Evolutionary conservation across 2,329 filamentous ascomycete genomes (phyloP), one percentile per base, ranked within the genome.

Genomic region (Botrytis fabae): DNA sequence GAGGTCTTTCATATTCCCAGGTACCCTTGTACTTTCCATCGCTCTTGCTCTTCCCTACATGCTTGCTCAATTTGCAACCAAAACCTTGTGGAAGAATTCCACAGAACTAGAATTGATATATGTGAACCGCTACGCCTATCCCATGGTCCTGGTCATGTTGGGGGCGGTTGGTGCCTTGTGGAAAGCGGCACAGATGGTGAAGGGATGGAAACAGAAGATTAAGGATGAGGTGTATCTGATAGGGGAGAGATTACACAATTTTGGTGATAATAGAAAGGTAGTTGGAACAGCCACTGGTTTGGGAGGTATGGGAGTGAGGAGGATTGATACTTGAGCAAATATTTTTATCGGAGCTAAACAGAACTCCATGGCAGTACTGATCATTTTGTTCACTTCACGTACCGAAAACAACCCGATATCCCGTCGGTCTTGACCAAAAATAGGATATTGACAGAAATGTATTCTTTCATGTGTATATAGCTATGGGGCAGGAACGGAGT

Each of bases 221-320:
- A 87, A 94, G 57, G 97, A 99, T 81, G 97, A 99, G 83, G 95
- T 97, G 0, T 99, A 99, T 81, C 85, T 99, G 62, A 96, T 98
- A 80, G 96, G 96, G 2, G 95, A 99, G 84, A 85, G 95, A 74
- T 83, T 99, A 79, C 97, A 99, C 83, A 99, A 99, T 82, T 97
- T 98, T 83, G 93, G 94, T 4, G 91, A 80, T 48, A 51, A 71
- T 20, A 76, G 77, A 68, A 80, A 78, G 69, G 74, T 51, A 59
- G 75, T 75, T 16, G 75, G 64, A 2, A 64, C 59, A 32, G 59
- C 54, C 22, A 64, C 54, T 46, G 48, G 38, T 18, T 40, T 51
- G 54, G 71, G 44, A 8, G 59, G 46, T 63, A 57, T 63, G 59
- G 54, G 59, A 73, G 71, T 79, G 62, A 74, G 77, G 51, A 78